These are phyloP conservation scores for Globisporangium mamillatum DNA, from an alignment of 352 stramenopile species.

Conservation along the genomic window DNA sequence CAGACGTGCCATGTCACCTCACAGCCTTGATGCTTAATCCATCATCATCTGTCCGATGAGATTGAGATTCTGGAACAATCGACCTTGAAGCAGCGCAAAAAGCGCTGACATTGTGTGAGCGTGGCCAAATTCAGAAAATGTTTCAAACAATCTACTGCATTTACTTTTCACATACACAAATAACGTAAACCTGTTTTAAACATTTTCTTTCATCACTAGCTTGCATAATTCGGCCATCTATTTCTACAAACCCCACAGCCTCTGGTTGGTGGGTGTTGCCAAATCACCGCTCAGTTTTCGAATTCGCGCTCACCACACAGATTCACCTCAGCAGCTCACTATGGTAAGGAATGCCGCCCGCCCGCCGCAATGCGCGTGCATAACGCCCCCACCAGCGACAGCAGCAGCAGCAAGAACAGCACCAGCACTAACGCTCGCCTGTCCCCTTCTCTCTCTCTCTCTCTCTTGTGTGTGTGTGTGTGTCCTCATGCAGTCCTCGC, in stretches of 20 bases:
- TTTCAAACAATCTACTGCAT: neutral
- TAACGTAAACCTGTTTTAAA: neutral
- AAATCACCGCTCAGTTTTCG: slow-evolving; percentile 12
- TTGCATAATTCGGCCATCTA: neutral
- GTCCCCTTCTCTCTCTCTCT: no score
- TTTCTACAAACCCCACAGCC: neutral
- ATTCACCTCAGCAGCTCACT: neutral
- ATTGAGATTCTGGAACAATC: slow-evolving; percentile 12
- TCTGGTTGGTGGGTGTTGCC: neutral
- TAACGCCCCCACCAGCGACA: neutral
- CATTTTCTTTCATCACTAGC: neutral
- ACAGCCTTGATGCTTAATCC: neutral
- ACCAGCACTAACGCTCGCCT: neutral
- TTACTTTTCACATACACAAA: neutral
- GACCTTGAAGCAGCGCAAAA: slow-evolving; percentile 3
- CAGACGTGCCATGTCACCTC: neutral
- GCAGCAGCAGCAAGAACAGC: neutral
- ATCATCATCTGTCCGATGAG: neutral
- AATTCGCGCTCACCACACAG: slow-evolving; percentile 20
- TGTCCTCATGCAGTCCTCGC: slow-evolving; percentile 25
- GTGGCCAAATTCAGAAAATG: neutral
- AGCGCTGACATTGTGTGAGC: neutral
- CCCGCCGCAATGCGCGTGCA: neutral
- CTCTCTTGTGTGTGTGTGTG: no score
- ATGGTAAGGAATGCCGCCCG: slow-evolving; percentile 10